phyloP scores from a whole-genome alignment of 1,284 basidiomycete species.

The Ustilago trichophora region DNA sequence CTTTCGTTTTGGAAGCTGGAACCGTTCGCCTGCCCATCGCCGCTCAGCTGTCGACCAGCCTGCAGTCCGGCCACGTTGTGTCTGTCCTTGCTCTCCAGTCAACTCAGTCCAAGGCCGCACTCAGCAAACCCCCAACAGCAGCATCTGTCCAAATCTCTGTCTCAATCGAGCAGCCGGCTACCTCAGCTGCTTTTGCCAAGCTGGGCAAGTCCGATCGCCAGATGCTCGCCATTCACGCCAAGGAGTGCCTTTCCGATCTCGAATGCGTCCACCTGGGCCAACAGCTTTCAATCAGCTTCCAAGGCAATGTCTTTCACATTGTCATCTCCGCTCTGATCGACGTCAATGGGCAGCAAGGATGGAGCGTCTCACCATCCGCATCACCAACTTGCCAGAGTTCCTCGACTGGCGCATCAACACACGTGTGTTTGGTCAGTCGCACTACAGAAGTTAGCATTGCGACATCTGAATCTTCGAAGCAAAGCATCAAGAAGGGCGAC shows the following conservation, averaged over 20 bases:
- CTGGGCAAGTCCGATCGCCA: conserved; percentile 66
- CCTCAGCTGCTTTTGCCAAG: conserved; percentile 9
- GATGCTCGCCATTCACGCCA: conserved; percentile 67
- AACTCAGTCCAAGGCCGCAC: conserved; percentile 5
- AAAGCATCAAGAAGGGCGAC: conserved; percentile 6
- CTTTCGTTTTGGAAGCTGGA: conserved; percentile 26
- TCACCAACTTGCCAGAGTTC: conserved; percentile 1
- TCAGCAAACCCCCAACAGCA: conserved; percentile 18
- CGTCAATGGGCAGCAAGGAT: conserved; percentile 75
- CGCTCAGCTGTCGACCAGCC: not conserved
- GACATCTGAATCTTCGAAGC: conserved; percentile 33
- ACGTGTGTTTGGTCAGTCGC: conserved; percentile 59
- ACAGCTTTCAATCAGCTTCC: conserved; percentile 17
- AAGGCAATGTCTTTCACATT: conserved; percentile 9
- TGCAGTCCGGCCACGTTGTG: conserved; percentile 22
- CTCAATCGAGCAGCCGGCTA: conserved; percentile 6
- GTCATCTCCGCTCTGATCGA: conserved; percentile 71
- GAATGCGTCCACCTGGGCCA: conserved; percentile 13
- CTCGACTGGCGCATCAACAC: conserved; percentile 2
- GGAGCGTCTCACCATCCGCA: conserved; percentile 64
- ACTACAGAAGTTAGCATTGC: conserved; percentile 67
- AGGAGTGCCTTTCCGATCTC: conserved; percentile 67
- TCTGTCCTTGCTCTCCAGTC: conserved; percentile 10
- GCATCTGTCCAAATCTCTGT: conserved; percentile 46
- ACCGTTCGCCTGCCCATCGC: conserved; percentile 25